Conservation (phyloP, 2,329 filamentous ascomycete species). For the Alternaria longipes region DNA sequence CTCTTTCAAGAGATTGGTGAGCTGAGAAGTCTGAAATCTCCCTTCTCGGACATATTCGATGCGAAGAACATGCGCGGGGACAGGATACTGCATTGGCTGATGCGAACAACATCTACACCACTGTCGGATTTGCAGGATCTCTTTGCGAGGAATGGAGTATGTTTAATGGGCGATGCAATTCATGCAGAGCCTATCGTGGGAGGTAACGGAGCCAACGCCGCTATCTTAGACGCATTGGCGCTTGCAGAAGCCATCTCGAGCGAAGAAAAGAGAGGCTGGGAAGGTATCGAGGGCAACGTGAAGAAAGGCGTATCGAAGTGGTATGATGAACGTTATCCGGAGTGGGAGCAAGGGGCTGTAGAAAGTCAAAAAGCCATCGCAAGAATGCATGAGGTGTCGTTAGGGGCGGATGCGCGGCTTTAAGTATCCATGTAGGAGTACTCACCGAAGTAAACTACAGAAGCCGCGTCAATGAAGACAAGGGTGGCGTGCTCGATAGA, state of each 20-base stretch:
- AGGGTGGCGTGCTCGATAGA: not conserved
- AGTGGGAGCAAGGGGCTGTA: not conserved
- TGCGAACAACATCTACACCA: conserved; percentile 45
- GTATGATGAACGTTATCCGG: not conserved
- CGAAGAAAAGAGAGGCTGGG: not conserved
- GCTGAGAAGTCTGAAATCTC: conserved; percentile 36
- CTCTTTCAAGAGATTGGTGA: conserved; percentile 48
- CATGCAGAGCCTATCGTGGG: conserved; percentile 55
- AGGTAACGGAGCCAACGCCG: conserved; percentile 52
- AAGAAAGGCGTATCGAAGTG: not conserved
- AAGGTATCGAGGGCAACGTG: not conserved
- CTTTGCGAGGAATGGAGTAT: not conserved
- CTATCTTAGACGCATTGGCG: conserved; percentile 51
- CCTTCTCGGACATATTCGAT: conserved; percentile 48
- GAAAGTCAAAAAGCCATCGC: not conserved
- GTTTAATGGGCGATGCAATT: conserved; percentile 50
- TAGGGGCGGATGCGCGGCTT: not conserved
- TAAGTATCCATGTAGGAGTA: not conserved
- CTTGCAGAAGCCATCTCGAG: conserved; percentile 25
- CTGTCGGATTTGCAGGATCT: conserved; percentile 32
- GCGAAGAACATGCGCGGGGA: conserved; percentile 43
- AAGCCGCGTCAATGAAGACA: not conserved
- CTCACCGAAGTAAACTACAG: not conserved
- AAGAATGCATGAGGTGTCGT: not conserved
- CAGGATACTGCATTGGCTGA: conserved; percentile 54